Percentiles rank a stretch among this genome's conserved stretches.
These are phyloP conservation scores for Syzygium aromaticum DNA, from an alignment of 345 rosid species.

Conservation along the genomic window DNA sequence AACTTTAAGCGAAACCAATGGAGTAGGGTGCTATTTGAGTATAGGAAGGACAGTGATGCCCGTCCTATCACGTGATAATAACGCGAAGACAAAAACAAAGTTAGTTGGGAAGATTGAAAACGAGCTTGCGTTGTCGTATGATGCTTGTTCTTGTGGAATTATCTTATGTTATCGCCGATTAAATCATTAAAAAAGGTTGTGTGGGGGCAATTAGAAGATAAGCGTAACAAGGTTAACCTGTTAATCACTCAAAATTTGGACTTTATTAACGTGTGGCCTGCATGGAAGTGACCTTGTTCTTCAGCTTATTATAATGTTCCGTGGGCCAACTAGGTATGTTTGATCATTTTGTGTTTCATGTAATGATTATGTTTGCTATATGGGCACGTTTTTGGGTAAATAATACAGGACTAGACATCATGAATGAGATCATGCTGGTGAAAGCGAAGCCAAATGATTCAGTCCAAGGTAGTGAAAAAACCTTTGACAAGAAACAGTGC, in stretches of 20 bases:
- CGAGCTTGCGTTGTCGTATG: neutral
- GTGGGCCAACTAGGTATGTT: neutral
- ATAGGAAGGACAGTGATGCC: neutral
- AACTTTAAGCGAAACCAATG: neutral
- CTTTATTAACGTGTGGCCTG: neutral
- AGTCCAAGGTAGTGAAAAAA: neutral
- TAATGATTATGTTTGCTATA: neutral
- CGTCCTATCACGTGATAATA: neutral
- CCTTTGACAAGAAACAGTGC: neutral
- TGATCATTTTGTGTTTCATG: neutral
- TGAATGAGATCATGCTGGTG: neutral
- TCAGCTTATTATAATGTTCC: neutral
- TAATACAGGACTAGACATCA: neutral
- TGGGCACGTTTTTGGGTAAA: neutral
- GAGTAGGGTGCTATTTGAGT: neutral
- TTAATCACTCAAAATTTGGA: neutral
- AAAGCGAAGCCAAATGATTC: neutral
- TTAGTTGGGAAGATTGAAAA: neutral
- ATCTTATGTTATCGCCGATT: neutral
- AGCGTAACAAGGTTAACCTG: neutral
- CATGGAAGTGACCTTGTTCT: neutral
- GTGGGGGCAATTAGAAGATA: neutral
- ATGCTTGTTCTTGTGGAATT: neutral
- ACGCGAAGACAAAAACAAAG: neutral
- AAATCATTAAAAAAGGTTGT: neutral